Evolutionary conservation across 805 yeast species (phyloP).

Genomic region (Zygotorulaspora florentina): DNA sequence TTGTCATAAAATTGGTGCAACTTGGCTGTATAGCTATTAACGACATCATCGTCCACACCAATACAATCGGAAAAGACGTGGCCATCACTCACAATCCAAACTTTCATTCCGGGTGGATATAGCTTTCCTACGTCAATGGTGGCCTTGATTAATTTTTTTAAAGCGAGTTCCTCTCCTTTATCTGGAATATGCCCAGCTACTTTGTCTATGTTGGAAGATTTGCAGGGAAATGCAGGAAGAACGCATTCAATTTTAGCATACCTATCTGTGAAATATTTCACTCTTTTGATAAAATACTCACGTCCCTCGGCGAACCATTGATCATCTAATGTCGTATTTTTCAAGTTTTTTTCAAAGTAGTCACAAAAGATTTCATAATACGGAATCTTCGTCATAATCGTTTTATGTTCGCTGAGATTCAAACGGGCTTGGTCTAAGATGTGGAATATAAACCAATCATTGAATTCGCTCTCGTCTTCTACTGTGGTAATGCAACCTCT

Average conservation of each 20-base stretch:
- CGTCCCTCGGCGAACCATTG: constrained; percentile 48
- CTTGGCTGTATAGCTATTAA: constrained; percentile 44
- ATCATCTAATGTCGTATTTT: constrained; percentile 45
- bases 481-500: constrained; percentile 39
- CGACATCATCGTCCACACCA: constrained; percentile 55
- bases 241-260: constrained; percentile 49
- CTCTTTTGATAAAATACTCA: constrained; percentile 40
- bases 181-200: constrained; percentile 50
- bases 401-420: constrained; percentile 19
- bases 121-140: constrained; percentile 35
- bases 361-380: constrained; percentile 37
- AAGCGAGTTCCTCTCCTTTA: constrained; percentile 47
- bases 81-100: constrained; percentile 59
- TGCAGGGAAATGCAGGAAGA: constrained; percentile 63
- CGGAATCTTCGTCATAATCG: constrained; percentile 5
- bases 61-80: constrained; percentile 64
- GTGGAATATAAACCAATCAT: constrained; percentile 39
- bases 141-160: constrained; percentile 37
- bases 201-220: constrained; percentile 53
- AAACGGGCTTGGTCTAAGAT: constrained; percentile 37
- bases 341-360: constrained; percentile 44
- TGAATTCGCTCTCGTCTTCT: constrained; percentile 30
- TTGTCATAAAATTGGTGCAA: constrained; percentile 42
- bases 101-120: constrained; percentile 52
- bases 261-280: constrained; percentile 47